Conservation (phyloP, 129 eudicot species). For the Escallonia herrerae region DNA sequence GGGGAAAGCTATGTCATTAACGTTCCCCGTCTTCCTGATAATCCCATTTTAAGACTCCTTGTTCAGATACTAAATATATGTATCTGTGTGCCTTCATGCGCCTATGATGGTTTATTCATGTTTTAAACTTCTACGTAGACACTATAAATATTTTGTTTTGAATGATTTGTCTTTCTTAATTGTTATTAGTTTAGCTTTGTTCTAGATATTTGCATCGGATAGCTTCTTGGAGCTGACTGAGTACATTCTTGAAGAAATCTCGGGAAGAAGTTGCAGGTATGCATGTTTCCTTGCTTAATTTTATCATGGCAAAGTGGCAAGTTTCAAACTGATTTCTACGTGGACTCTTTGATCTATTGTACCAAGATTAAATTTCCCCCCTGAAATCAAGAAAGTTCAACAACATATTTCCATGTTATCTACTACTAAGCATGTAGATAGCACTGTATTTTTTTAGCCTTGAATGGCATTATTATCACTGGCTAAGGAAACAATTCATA, state of each 20-base stretch:
- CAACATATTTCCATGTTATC: no score
- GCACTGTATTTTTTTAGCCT: no score
- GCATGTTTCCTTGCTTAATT: no score
- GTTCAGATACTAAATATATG: no score
- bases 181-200: background rate
- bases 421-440: no score
- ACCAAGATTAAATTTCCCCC: no score
- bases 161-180: background rate
- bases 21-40: constrained; percentile 69
- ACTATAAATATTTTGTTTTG: background rate
- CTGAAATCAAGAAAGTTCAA: no score
- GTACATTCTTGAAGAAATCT: constrained; percentile 92
- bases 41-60: constrained; percentile 49
- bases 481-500: no score
- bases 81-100: background rate
- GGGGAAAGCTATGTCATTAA: constrained; percentile 67
- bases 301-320: no score
- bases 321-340: no score
- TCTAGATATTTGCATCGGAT: constrained; percentile 94
- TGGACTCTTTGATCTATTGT: no score
- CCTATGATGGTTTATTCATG: background rate
- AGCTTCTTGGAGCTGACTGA: constrained; percentile 97
- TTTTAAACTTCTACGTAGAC: background rate
- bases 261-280: constrained; percentile 94
- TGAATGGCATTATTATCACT: no score